These are phyloP conservation scores for Zymoseptoria crescenta DNA, from an alignment of 2,329 filamentous ascomycete species.

Conservation along the genomic window DNA sequence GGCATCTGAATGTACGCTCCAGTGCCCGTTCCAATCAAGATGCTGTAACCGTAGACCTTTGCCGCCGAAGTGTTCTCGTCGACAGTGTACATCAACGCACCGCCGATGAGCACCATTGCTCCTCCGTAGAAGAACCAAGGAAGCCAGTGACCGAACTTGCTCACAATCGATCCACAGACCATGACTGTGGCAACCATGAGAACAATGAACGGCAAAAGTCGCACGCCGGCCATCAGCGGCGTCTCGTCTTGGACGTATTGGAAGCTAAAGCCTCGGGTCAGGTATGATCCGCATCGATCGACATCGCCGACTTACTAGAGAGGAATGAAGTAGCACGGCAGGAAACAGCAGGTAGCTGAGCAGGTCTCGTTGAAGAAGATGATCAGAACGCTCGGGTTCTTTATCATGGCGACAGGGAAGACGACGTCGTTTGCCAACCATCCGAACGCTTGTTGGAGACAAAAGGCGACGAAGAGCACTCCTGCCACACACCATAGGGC, in stretches of 20 bases:
- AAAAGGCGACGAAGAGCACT: slow-evolving; percentile 38
- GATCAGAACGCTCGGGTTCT: slow-evolving; percentile 37
- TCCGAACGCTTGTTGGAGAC: slow-evolving; percentile 38
- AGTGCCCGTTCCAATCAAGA: slow-evolving; percentile 8
- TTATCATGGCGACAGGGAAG: slow-evolving; percentile 43
- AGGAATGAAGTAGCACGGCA: slow-evolving; percentile 46
- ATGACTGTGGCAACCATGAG: slow-evolving; percentile 4
- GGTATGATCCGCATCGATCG: not conserved
- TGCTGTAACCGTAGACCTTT: slow-evolving; percentile 9
- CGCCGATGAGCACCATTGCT: slow-evolving; percentile 6
- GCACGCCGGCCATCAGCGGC: slow-evolving; percentile 35
- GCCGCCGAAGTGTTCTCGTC: slow-evolving; percentile 4
- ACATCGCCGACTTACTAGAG: slow-evolving; percentile 30
- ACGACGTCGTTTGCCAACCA: not conserved
- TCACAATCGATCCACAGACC: slow-evolving; percentile 1
- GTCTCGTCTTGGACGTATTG: slow-evolving; percentile 43
- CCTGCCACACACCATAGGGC: slow-evolving; percentile 43
- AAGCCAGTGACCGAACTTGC: not conserved
- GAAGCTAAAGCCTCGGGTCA: slow-evolving; percentile 30
- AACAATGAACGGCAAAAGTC: slow-evolving; percentile 31
- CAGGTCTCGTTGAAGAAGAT: slow-evolving; percentile 34
- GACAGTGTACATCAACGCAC: slow-evolving; percentile 8
- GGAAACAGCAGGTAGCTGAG: slow-evolving; percentile 5
- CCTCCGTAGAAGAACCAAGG: slow-evolving; percentile 9
- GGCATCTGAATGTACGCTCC: slow-evolving; percentile 7